Conservation (phyloP, 1,284 basidiomycete genomes). For the Crucibulum parvulum region DNA sequence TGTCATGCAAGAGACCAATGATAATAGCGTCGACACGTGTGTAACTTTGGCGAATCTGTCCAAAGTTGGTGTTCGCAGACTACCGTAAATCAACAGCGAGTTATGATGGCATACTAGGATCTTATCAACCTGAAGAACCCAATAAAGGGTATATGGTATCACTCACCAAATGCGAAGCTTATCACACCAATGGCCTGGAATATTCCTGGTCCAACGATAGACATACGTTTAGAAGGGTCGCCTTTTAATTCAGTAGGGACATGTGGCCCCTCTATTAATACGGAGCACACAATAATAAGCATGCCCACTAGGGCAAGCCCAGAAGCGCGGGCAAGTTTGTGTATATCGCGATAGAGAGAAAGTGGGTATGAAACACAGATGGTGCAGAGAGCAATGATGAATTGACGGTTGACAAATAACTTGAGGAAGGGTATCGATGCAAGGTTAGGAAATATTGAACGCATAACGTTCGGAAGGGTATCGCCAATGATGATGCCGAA, state of each 20-base stretch:
- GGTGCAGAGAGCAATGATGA: conserved; percentile 88
- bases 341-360: conserved; percentile 95
- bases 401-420: conserved; percentile 86
- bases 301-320: conserved; percentile 91
- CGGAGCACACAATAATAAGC: conserved; percentile 91
- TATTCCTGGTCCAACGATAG: conserved; percentile 78
- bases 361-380: conserved; percentile 92
- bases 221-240: conserved; percentile 72
- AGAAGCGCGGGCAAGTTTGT: conserved; percentile 94
- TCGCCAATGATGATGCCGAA: conserved; percentile 97
- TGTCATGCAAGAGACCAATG: conserved; percentile 81
- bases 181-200: conserved; percentile 96
- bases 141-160: neutral
- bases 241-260: conserved; percentile 86
- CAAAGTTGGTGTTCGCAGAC: conserved; percentile 90
- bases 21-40: conserved; percentile 87
- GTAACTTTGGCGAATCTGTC: conserved; percentile 95
- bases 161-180: conserved; percentile 83
- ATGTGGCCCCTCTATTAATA: conserved; percentile 86
- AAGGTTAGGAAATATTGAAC: conserved; percentile 85
- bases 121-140: neutral
- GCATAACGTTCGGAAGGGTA: conserved; percentile 95
- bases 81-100: conserved; percentile 94
- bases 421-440: conserved; percentile 72
- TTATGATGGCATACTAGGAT: conserved; percentile 88